A percentile compares a stretch with the other conserved stretches of the same genome.
Evolutionary conservation across 1,284 basidiomycete genomes (phyloP).

Genomic region (Cutaneotrichosporon spelunceum): DNA sequence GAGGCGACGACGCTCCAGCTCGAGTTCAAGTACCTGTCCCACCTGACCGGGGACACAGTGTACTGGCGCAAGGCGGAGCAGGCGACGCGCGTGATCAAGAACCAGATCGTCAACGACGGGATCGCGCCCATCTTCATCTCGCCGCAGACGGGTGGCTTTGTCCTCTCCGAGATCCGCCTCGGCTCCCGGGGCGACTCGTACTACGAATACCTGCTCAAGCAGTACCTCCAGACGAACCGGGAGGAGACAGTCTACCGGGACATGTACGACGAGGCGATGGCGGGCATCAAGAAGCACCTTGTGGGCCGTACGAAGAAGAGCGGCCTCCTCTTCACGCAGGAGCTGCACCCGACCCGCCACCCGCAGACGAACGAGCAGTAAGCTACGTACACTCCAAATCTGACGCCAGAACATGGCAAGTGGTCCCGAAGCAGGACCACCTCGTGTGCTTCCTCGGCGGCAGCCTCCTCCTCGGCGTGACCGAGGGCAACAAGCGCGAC

Average conservation of each 20-base stretch:
- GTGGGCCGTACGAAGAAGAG: conserved; percentile 62
- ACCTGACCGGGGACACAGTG: conserved; percentile 68
- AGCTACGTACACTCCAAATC: conserved; percentile 13
- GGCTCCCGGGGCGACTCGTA: conserved; percentile 92
- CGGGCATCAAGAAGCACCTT: conserved; percentile 72
- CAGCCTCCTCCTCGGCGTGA: conserved; percentile 83
- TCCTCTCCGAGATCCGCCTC: conserved; percentile 73
- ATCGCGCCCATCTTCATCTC: conserved; percentile 82
- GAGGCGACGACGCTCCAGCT: conserved; percentile 81
- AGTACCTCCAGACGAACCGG: conserved; percentile 59
- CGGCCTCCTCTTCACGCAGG: conserved; percentile 73
- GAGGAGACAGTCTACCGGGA: conserved; percentile 75
- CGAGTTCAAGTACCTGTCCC: conserved; percentile 83
- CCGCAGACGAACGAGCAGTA: conserved; percentile 39
- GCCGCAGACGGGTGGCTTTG: conserved; percentile 65
- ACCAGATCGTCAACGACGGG: conserved; percentile 64
- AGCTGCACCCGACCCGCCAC: conserved; percentile 57
- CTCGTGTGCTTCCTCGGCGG: conserved; percentile 93
- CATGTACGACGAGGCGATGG: conserved; percentile 85
- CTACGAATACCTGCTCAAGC: conserved; percentile 88
- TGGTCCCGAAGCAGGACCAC: conserved; percentile 88
- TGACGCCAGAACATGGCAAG: conserved; percentile 61
- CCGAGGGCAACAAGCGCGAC: conserved; percentile 60
- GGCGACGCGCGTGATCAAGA: conserved; percentile 55
- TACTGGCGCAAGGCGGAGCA: conserved; percentile 82